A percentile compares a stretch with the other conserved stretches of the same genome.
These are phyloP conservation scores for Angomonas deanei DNA, from an alignment of 208 protist species.

Conservation along the genomic window DNA sequence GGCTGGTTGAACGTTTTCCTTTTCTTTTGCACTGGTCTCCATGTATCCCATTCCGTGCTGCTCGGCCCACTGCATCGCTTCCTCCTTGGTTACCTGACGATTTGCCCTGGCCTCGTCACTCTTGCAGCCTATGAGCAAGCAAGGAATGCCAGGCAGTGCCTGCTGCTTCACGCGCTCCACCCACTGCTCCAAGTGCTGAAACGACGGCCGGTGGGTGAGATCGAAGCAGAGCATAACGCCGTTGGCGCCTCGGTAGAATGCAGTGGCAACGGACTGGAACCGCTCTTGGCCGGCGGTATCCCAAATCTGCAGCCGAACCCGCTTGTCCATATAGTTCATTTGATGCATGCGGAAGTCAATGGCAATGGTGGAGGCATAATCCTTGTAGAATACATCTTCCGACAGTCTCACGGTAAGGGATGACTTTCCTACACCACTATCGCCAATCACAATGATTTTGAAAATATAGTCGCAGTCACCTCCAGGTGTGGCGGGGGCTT, in stretches of 20 bases:
- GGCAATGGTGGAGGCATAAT: slow-evolving; percentile 85
- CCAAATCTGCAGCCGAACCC: slow-evolving; percentile 90
- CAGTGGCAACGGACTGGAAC: slow-evolving; percentile 89
- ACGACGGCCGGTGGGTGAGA: slow-evolving; percentile 95
- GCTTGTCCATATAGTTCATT: slow-evolving; percentile 89
- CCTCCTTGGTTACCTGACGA: slow-evolving; percentile 81
- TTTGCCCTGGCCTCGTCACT: slow-evolving; percentile 87
- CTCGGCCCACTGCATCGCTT: slow-evolving; percentile 78
- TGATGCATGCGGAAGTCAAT: slow-evolving; percentile 90
- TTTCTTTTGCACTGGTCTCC: slow-evolving; percentile 91
- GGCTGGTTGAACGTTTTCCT: slow-evolving; percentile 87
- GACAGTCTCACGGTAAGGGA: slow-evolving; percentile 88
- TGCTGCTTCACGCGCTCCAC: slow-evolving; percentile 95
- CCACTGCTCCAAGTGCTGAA: slow-evolving; percentile 96
- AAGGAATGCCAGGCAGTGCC: slow-evolving; percentile 88
- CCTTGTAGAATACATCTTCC: slow-evolving; percentile 90
- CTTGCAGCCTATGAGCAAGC: slow-evolving; percentile 96
- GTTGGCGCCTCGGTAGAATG: slow-evolving; percentile 92
- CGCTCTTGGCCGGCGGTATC: slow-evolving; percentile 91
- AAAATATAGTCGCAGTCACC: slow-evolving; percentile 95
- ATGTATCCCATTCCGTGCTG: slow-evolving; percentile 87
- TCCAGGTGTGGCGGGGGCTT: slow-evolving; percentile 29
- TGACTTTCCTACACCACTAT: slow-evolving; percentile 90
- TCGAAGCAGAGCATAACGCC: slow-evolving; percentile 97
- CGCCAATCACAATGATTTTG: slow-evolving; percentile 92